These are phyloP conservation scores for Phytophthora sp. DNA, from an alignment of 352 stramenopile species.

Conservation along the genomic window DNA sequence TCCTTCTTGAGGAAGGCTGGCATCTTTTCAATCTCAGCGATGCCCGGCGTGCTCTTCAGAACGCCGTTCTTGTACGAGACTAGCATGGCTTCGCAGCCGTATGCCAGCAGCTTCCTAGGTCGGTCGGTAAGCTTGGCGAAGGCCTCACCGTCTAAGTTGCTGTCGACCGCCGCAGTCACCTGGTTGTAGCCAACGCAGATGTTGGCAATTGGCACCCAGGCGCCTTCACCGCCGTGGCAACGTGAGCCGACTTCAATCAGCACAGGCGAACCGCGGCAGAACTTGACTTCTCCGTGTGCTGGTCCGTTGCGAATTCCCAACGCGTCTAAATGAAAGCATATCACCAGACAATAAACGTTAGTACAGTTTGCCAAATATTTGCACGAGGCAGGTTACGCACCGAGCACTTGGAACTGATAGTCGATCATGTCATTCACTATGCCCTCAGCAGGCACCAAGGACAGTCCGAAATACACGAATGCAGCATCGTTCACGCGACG, in stretches of 20 bases:
- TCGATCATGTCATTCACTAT: constrained; percentile 84
- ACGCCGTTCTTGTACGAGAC: constrained; percentile 93
- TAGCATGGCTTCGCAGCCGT: constrained; percentile 94
- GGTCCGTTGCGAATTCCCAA: constrained; percentile 79
- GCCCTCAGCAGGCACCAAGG: constrained; percentile 67
- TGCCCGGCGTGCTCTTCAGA: constrained; percentile 89
- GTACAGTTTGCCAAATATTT: not conserved
- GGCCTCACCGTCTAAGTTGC: constrained; percentile 61
- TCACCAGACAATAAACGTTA: constrained; percentile 8
- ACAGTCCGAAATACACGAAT: constrained; percentile 95
- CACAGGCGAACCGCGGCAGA: constrained; percentile 85
- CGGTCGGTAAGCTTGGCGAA: constrained; percentile 72
- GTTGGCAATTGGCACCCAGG: constrained; percentile 92
- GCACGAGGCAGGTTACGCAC: constrained; percentile 21
- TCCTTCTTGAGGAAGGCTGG: constrained; percentile 93
- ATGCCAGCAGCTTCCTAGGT: constrained; percentile 75
- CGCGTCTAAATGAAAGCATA: constrained; percentile 44
- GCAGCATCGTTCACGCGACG: constrained; percentile 92
- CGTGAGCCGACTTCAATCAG: constrained; percentile 96
- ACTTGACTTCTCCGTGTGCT: constrained; percentile 86
- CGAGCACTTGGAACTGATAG: constrained; percentile 83
- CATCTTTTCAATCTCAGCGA: constrained; percentile 91
- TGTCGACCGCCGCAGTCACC: constrained; percentile 90
- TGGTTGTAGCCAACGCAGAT: constrained; percentile 95
- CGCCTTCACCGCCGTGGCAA: constrained; percentile 96